Evolutionary conservation across 495 filamentous ascomycete species (phyloP), one percentile per base, ranked within the genome.

Genomic region (Penicillium nucicola): DNA sequence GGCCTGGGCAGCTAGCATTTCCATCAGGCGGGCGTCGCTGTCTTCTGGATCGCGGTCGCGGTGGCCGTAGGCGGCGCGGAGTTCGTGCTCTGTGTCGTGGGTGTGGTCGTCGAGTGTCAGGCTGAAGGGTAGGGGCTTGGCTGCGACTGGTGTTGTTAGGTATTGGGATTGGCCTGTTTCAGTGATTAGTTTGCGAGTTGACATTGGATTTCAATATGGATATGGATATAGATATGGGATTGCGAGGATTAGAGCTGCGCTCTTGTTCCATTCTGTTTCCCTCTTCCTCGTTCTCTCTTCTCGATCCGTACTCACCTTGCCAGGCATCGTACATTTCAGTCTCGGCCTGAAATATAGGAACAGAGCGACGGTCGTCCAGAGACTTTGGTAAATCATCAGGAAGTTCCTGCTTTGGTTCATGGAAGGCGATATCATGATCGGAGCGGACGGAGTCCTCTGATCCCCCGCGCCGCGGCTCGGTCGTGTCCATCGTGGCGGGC

Each of bases 281-380:
- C n/a, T n/a, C n/a, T n/a, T n/a, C n/a, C n/a, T n/a, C n/a, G n/a
- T n/a, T n/a, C n/a, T n/a, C n/a, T n/a, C n/a, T n/a, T n/a, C n/a
- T n/a, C n/a, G n/a, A n/a, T n/a, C 25, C 10, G 5, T 28, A 36
- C 75, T 51, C 66, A 96, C 92, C 92, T 85, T 96, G 90, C 93
- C 93, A 98, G 50, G 89, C 95, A 80, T 98, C 93, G 66, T 97
- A 97, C 75, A 96, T 88, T 79, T 97, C 92, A 19, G 90, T 95
- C 75, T 97, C 92, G 39, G 69, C 74, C 30, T 70, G 75, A 46
- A 77, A 74, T 5, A 68, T 65, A 7, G 79, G 80, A 20, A 87
- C 78, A 47, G 77, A 82, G 64, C 85, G 83, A 45, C 92, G 80
- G 71, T 97, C 95, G 59, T 97, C 87, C 50, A 98, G 77, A 38